Evolutionary conservation across 1,284 basidiomycete species (phyloP).

Genomic region (Cryptococcus sp.): DNA sequence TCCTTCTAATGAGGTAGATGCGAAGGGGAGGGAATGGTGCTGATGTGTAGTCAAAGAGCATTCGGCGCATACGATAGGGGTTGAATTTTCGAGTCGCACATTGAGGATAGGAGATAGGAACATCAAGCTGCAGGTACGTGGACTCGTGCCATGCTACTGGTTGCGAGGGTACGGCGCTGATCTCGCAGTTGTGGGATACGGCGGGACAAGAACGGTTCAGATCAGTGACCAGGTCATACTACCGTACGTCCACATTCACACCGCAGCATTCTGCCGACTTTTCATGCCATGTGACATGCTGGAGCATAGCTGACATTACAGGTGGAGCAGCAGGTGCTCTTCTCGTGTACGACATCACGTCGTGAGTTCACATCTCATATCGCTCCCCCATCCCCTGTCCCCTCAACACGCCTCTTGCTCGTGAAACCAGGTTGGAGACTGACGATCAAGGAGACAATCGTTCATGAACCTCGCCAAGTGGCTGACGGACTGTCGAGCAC

Average conservation of each 20-base stretch:
- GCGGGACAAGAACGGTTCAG: constrained; percentile 92
- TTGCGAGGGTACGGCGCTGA: constrained; percentile 7
- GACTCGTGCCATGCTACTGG: neutral
- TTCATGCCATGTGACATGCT: too few species aligned
- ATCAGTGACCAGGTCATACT: constrained; percentile 95
- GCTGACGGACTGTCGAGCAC: constrained; percentile 83
- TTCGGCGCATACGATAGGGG: constrained; percentile 95
- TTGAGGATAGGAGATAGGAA: constrained; percentile 84
- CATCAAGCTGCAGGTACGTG: constrained; percentile 84
- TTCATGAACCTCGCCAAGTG: constrained; percentile 77
- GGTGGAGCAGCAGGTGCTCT: constrained; percentile 67
- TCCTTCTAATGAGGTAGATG: too few species aligned
- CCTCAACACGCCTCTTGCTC: neutral
- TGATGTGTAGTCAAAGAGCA: constrained; percentile 76
- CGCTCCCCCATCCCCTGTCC: neutral
- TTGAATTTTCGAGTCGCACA: constrained; percentile 86
- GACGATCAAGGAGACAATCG: constrained; percentile 47
- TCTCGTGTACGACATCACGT: constrained; percentile 5
- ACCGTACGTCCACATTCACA: constrained; percentile 51
- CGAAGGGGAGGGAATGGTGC: neutral
- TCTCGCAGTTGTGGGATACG: constrained; percentile 86
- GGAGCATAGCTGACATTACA: constrained; percentile 7
- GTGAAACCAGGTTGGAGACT: neutral
- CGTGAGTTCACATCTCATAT: neutral
- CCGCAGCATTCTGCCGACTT: too few species aligned